These are phyloP conservation scores for Colletotrichum gigasporum DNA, from an alignment of 2,329 filamentous ascomycete genomes.

Conservation along the genomic window DNA sequence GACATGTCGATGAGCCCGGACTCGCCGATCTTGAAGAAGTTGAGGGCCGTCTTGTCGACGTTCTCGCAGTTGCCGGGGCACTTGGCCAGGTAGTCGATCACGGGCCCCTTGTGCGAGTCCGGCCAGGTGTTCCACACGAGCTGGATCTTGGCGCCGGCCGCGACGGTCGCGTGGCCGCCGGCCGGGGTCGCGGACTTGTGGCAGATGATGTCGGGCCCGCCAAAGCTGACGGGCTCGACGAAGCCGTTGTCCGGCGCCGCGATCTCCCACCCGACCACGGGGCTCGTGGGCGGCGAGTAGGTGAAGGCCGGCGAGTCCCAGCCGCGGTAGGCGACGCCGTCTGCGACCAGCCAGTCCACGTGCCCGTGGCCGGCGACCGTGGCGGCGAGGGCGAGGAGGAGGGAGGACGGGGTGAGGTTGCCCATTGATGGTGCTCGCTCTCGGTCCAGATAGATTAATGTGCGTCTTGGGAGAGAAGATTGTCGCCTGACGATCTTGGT, in stretches of 20 bases:
- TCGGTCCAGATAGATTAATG: background rate
- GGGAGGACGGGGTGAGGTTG: conserved; percentile 15
- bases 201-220: conserved; percentile 55
- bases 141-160: conserved; percentile 66
- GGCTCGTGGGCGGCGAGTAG: conserved; percentile 34
- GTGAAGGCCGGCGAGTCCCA: conserved; percentile 51
- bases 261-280: conserved; percentile 44
- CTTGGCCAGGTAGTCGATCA: conserved; percentile 69
- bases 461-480: background rate
- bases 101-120: conserved; percentile 67
- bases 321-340: conserved; percentile 45
- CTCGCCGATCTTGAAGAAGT: conserved; percentile 69
- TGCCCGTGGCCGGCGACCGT: conserved; percentile 43
- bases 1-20: conserved; percentile 58
- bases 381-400: conserved; percentile 35
- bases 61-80: conserved; percentile 60
- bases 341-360: conserved; percentile 40
- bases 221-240: conserved; percentile 53
- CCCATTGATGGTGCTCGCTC: conserved; percentile 2
- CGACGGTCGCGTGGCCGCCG: conserved; percentile 52
- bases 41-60: conserved; percentile 59
- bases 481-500: background rate
- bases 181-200: conserved; percentile 53
- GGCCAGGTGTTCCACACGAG: conserved; percentile 76
- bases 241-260: conserved; percentile 51